Base-by-base conservation (phyloP, 1,284 basidiomycete species). In the Pseudozyma tsukubaensis region DNA sequence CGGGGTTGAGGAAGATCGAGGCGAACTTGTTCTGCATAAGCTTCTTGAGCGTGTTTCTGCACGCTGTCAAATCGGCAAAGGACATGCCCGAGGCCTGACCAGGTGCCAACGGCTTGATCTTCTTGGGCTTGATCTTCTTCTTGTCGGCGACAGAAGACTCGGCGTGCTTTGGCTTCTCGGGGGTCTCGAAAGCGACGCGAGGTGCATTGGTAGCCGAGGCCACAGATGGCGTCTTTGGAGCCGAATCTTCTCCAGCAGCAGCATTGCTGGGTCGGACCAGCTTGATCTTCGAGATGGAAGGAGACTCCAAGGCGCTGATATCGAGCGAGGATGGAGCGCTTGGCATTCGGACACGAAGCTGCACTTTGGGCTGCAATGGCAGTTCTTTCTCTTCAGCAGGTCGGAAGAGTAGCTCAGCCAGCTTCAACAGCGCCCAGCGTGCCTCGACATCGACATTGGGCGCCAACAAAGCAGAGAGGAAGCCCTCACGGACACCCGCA, bases 401-500 rank as follows among this genome's bases (percentile, higher is more conserved):
- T 53, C 91, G 90, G 74, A 96, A 92, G 51, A 96, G 89, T 24
- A 97, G 88, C 81, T 98, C 96, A 12, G 92, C 94, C 11, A 97
- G 87, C 86, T 98, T 98, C 78, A 99, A 87, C 51, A 97, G 86
- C 68, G 92, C 93, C 89, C 93, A 93, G 39, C 94, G 91, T 48
- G 95, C 92, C 86, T 96, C 92, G 74, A 91, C 88, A 83, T 98
- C 95, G 49, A 90, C 88, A 52, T 90, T 50, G 4, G 68, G 67
- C 18, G 76, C 62, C 14, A 79, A 67, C 37, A 82, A 54, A 1
- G 83, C 83, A 9, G 66, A 72, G 8, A 84, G 51, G 61, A 83
- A 84, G 21, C 82, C 83, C 44, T 84, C 81, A 5, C 83, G 79
- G 6, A 84, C 79, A 19, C 77, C 75, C 9, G 81, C 80, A 1